Evolutionary conservation across 371 early-diverging fungal species (phyloP).

Genomic region (Mucor lusitanicus): DNA sequence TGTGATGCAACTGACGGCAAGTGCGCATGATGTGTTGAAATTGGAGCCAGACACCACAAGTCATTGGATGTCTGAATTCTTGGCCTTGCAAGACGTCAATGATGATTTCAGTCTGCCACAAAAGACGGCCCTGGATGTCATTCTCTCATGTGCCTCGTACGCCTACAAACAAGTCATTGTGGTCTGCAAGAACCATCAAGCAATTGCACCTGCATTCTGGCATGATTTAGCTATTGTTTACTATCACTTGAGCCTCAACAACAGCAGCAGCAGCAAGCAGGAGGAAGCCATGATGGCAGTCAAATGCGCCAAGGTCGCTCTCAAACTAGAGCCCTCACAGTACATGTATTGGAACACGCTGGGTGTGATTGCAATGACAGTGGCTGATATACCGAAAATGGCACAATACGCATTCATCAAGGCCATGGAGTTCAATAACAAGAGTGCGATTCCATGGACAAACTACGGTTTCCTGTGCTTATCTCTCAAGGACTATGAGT

Average conservation of each 20-base stretch:
- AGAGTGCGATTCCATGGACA: conserved; percentile 75
- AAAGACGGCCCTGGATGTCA: conserved; percentile 36
- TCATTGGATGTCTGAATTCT: conserved; percentile 34
- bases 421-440: conserved; percentile 70
- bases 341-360: conserved; percentile 75
- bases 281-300: conserved; percentile 40
- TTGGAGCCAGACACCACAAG: conserved; percentile 35
- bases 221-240: conserved; percentile 52
- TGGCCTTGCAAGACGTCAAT: conserved; percentile 22
- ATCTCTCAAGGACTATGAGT: conserved; percentile 70
- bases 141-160: conserved; percentile 48
- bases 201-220: conserved; percentile 46
- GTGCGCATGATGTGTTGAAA: conserved; percentile 43
- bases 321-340: conserved; percentile 64
- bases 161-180: conserved; percentile 59
- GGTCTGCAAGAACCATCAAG: conserved; percentile 35
- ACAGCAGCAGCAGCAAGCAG: neutral
- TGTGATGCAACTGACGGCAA: conserved; percentile 27
- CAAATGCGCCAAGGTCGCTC: conserved; percentile 61
- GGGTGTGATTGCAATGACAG: conserved; percentile 64
- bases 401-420: conserved; percentile 87
- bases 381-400: conserved; percentile 49
- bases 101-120: conserved; percentile 33
- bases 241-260: conserved; percentile 30
- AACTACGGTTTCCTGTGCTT: conserved; percentile 88